Evolutionary conservation across 2,329 filamentous ascomycete species (phyloP).

Genomic region (Rutstroemia sydowiana): DNA sequence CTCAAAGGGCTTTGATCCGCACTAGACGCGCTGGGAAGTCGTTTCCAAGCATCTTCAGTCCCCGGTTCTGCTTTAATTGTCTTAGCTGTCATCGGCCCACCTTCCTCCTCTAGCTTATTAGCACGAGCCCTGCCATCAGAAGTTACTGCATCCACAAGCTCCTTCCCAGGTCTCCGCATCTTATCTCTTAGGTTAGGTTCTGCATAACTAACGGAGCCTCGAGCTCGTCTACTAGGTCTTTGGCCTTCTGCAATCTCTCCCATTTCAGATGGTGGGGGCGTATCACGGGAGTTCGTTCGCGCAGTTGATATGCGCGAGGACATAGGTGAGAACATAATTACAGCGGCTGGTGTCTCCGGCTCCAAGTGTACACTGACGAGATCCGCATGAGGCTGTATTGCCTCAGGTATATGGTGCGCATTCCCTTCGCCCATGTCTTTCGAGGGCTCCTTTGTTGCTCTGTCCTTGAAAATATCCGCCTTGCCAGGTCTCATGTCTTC

Average conservation of each 20-base stretch:
- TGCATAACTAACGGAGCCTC: slow-evolving; percentile 68
- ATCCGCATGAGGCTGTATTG: slow-evolving; percentile 4
- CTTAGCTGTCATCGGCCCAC: not conserved
- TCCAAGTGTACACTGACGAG: slow-evolving; percentile 29
- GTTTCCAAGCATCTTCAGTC: slow-evolving; percentile 27
- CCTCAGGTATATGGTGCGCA: not conserved
- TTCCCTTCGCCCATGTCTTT: not conserved
- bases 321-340: slow-evolving; percentile 38
- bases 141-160: slow-evolving; percentile 65
- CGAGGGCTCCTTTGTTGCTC: slow-evolving; percentile 14
- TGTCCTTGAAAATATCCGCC: slow-evolving; percentile 25
- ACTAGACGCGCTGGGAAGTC: slow-evolving; percentile 18
- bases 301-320: slow-evolving; percentile 41
- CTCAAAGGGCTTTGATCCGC: slow-evolving; percentile 28
- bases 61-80: slow-evolving; percentile 27
- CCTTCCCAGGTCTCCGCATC: slow-evolving; percentile 74
- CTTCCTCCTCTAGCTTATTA: slow-evolving; percentile 22
- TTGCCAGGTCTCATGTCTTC: slow-evolving; percentile 38
- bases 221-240: slow-evolving; percentile 59
- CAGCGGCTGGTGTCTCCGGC: slow-evolving; percentile 33
- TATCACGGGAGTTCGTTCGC: slow-evolving; percentile 37
- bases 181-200: slow-evolving; percentile 76
- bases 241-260: slow-evolving; percentile 48
- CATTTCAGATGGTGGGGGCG: slow-evolving; percentile 53
- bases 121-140: slow-evolving; percentile 46